Conservation (phyloP, 768 basidiomycete genomes). For the Termitomyces sp. region DNA sequence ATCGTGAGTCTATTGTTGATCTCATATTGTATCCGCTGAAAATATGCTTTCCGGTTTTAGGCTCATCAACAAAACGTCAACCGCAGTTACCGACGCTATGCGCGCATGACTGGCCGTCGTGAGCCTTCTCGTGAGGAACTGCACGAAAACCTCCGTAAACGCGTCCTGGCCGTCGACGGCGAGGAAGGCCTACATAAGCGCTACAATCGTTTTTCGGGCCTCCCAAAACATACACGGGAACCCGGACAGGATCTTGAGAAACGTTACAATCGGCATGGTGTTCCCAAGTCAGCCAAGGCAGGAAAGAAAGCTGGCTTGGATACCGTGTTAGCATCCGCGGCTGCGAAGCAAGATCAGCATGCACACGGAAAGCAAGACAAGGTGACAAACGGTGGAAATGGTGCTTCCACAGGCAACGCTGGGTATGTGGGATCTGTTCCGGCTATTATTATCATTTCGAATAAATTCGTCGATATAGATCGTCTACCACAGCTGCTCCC, state of each 20-base stretch:
- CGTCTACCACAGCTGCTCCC: slow-evolving; percentile 3
- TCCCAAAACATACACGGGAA: not conserved
- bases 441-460: not conserved
- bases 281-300: slow-evolving; percentile 12
- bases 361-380: not conserved
- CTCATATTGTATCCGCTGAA: not conserved
- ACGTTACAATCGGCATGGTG: slow-evolving; percentile 29
- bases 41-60: slow-evolving; percentile 25
- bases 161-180: slow-evolving; percentile 34
- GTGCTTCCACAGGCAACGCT: not conserved
- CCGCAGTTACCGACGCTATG: slow-evolving; percentile 54
- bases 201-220: slow-evolving; percentile 25
- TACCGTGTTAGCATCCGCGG: slow-evolving; percentile 10
- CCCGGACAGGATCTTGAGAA: slow-evolving; percentile 22
- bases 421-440: slow-evolving; percentile 1
- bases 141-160: slow-evolving; percentile 39
- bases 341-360: slow-evolving; percentile 4
- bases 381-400: not conserved
- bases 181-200: slow-evolving; percentile 28
- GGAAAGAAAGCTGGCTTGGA: slow-evolving; percentile 9
- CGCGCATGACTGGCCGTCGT: slow-evolving; percentile 59
- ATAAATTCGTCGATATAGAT: not conserved
- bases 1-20: slow-evolving; percentile 24
- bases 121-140: slow-evolving; percentile 45
- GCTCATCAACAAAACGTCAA: slow-evolving; percentile 67